A percentile compares a stretch with the other conserved stretches of the same genome.
These are phyloP conservation scores for Verticillium dahliae DNA, from an alignment of 2,329 filamentous ascomycete species.

Conservation along the genomic window DNA sequence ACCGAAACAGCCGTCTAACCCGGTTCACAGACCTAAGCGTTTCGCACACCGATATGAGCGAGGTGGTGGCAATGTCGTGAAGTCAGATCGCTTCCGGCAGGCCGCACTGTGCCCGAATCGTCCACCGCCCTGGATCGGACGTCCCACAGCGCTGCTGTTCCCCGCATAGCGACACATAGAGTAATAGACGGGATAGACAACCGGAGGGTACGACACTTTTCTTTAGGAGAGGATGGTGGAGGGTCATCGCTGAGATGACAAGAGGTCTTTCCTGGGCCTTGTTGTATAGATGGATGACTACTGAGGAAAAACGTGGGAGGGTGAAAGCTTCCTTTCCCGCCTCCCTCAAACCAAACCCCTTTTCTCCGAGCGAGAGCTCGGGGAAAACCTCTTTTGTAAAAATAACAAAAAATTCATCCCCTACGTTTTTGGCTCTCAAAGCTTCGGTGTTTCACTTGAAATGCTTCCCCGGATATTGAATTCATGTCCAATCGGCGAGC, in stretches of 20 bases:
- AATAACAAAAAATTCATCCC: slow-evolving; percentile 1
- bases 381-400: background rate
- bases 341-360: background rate
- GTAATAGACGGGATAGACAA: slow-evolving; percentile 3
- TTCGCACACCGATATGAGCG: background rate
- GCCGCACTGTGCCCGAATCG: background rate
- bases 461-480: background rate
- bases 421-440: background rate
- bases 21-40: slow-evolving; percentile 10
- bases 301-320: background rate
- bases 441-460: background rate
- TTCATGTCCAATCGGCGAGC: background rate
- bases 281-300: background rate
- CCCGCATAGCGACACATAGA: background rate
- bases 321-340: background rate
- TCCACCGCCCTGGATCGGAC: background rate
- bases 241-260: background rate
- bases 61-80: background rate
- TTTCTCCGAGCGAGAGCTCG: background rate
- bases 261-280: background rate
- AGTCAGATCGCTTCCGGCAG: background rate
- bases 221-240: background rate
- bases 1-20: background rate
- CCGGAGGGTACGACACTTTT: background rate
- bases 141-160: background rate